A percentile compares a stretch with the other conserved stretches of the same genome.
Evolutionary conservation across 2,329 filamentous ascomycete species (phyloP).

Genomic region (Parafenestella ontariensis): DNA sequence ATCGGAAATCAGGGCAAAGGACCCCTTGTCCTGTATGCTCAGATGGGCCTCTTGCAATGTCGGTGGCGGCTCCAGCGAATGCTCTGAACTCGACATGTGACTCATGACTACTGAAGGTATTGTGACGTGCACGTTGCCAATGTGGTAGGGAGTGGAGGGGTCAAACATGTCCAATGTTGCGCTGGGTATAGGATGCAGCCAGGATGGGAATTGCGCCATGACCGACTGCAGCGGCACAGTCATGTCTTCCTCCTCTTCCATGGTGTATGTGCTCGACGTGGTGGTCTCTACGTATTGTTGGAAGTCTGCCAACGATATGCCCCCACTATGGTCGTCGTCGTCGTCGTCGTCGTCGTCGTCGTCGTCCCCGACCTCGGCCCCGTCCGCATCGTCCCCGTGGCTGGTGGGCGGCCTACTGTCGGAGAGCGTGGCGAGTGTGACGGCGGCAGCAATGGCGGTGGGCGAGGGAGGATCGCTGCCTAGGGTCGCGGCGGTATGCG

Average conservation of each 20-base stretch:
- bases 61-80: conserved; percentile 30
- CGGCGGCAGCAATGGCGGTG: conserved; percentile 32
- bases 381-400: conserved; percentile 31
- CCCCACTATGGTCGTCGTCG: conserved; percentile 27
- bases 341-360: conserved; percentile 24
- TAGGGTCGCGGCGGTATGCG: conserved; percentile 4
- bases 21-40: conserved; percentile 35
- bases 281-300: conserved; percentile 15
- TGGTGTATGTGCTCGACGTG: conserved; percentile 4
- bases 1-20: conserved; percentile 37
- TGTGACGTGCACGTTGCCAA: conserved; percentile 19
- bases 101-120: conserved; percentile 14
- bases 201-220: conserved; percentile 24
- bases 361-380: too few species aligned
- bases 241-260: conserved; percentile 9
- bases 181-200: conserved; percentile 3
- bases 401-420: conserved; percentile 39
- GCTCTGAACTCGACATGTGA: conserved; percentile 23
- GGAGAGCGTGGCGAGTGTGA: conserved; percentile 38
- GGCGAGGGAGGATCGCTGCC: conserved; percentile 23
- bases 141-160: conserved; percentile 15
- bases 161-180: conserved; percentile 11
- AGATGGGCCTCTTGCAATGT: conserved; percentile 37
- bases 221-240: conserved; percentile 18
- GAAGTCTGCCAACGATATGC: conserved; percentile 34